Percentiles rank a stretch among this genome's conserved stretches.
These are phyloP conservation scores for Phallus indusiatus DNA, from an alignment of 768 basidiomycete genomes.

Conservation along the genomic window DNA sequence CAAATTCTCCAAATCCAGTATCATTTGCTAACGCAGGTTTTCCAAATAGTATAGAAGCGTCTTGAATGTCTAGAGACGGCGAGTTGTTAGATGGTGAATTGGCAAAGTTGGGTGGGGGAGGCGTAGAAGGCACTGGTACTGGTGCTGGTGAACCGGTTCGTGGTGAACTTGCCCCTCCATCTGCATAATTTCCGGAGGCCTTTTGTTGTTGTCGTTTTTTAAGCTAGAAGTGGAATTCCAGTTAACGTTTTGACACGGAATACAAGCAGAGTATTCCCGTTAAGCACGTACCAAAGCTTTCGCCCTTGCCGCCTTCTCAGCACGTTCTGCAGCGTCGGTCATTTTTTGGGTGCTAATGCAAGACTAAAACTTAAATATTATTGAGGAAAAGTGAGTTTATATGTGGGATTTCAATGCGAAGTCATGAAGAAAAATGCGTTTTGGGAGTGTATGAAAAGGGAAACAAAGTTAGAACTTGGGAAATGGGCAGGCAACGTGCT, in stretches of 20 bases:
- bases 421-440: too few relatives aligned
- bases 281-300: constrained; percentile 59
- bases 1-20: constrained; percentile 42
- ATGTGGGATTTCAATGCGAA: too few relatives aligned
- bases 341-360: constrained; percentile 17
- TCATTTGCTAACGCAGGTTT: constrained; percentile 12
- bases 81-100: constrained; percentile 21
- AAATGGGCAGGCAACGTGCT: too few relatives aligned
- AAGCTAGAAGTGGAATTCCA: constrained; percentile 37
- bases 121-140: constrained; percentile 45
- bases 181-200: constrained; percentile 30
- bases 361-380: too few relatives aligned
- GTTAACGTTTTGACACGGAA: background rate
- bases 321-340: constrained; percentile 65
- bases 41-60: constrained; percentile 21
- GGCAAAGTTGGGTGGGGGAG: constrained; percentile 31
- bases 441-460: too few relatives aligned
- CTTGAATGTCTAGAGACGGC: constrained; percentile 12
- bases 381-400: too few relatives aligned
- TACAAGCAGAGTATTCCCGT: background rate
- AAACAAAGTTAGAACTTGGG: too few relatives aligned
- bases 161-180: constrained; percentile 29
- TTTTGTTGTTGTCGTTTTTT: constrained; percentile 71
- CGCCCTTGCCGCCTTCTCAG: constrained; percentile 73
- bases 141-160: constrained; percentile 39